Evolutionary conservation across 768 basidiomycete species (phyloP).

Genomic region (Russula foetens): DNA sequence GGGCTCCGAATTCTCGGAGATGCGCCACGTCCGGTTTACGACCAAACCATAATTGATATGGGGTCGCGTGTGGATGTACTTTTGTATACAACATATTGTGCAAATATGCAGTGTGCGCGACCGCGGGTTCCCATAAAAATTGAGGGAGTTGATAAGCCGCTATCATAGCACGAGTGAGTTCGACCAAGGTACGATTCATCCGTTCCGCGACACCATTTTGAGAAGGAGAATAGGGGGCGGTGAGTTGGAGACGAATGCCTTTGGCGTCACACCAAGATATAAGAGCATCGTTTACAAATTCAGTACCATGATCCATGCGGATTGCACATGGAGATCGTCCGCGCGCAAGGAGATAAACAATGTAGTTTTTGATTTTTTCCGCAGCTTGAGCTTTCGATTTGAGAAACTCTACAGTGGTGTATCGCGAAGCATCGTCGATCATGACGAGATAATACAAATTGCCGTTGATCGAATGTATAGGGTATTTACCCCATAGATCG

Average conservation of each 20-base stretch:
- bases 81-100: not conserved
- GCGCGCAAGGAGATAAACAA: accelerated
- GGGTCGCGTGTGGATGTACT: not conserved
- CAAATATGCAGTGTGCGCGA: not conserved
- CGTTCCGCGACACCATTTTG: not conserved
- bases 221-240: not conserved
- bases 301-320: not conserved
- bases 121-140: not conserved
- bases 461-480: not conserved
- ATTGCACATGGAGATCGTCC: not conserved
- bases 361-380: not conserved
- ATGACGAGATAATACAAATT: not conserved
- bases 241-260: not conserved
- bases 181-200: not conserved
- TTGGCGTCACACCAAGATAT: not conserved
- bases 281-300: not conserved
- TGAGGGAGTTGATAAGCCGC: accelerated
- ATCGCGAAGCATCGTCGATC: not conserved
- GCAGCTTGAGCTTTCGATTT: not conserved
- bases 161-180: not conserved
- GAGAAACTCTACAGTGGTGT: not conserved
- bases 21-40: not conserved
- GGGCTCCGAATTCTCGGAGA: not conserved
- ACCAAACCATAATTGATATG: not conserved
- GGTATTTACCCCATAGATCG: not conserved